A percentile compares a stretch with the other conserved stretches of the same genome.
phyloP scores from a whole-genome alignment of 306 rosid genomes.

The Arachis hypogaea region DNA sequence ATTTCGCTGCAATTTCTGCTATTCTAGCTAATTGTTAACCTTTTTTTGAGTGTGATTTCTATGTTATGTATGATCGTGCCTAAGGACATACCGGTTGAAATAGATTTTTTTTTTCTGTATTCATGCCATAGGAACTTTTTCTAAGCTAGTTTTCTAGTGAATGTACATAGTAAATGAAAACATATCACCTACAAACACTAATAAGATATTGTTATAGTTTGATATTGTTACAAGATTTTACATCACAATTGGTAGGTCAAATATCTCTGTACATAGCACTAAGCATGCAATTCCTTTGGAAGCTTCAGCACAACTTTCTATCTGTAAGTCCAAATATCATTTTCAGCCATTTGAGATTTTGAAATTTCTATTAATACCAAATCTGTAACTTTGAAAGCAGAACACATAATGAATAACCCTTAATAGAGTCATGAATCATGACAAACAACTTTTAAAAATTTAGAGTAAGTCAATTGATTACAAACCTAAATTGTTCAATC shows the following conservation, averaged over 20 bases:
- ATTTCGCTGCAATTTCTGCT: no score
- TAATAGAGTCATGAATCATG: slow-evolving; percentile 8
- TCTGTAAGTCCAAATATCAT: background rate
- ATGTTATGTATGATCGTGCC: no score
- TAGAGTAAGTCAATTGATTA: slow-evolving; percentile 25
- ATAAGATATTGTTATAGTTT: no score
- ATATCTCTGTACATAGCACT: background rate
- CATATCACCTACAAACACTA: no score
- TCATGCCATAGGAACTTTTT: background rate
- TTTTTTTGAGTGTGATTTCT: no score
- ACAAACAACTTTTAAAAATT: slow-evolving; percentile 35
- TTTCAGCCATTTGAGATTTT: background rate
- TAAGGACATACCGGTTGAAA: no score
- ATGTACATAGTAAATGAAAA: background rate
- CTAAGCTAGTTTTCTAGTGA: background rate
- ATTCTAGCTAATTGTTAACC: no score
- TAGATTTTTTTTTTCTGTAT: no score
- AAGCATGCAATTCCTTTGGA: background rate
- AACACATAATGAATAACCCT: background rate
- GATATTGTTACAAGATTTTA: no score
- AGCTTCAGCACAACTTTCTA: slow-evolving; percentile 11
- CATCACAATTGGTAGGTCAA: background rate
- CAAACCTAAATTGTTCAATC: slow-evolving; percentile 40
- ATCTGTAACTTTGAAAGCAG: background rate
- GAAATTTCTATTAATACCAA: background rate